Evolutionary conservation across 352 stramenopile species (phyloP).

Genomic region (Phytophthora crassamura): DNA sequence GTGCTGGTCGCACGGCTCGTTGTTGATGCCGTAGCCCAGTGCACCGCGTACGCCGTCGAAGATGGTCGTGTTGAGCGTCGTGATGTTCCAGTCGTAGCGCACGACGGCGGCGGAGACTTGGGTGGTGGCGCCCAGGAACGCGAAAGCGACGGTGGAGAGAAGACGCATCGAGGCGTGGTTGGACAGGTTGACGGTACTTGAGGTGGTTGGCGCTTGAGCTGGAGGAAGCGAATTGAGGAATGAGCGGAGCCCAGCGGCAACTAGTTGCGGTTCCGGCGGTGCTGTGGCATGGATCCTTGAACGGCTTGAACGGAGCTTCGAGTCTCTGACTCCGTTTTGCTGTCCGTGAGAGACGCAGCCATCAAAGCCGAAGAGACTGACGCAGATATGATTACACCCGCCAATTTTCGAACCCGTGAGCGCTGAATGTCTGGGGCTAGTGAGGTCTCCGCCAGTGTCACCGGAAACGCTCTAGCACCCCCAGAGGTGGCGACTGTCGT

Average conservation of each 20-base stretch:
- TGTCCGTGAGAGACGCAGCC: slow-evolving; percentile 23
- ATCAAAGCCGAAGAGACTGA: slow-evolving; percentile 16
- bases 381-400: slow-evolving; percentile 2
- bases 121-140: slow-evolving; percentile 14
- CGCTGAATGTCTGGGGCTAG: slow-evolving; percentile 15
- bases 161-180: slow-evolving; percentile 21
- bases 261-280: no score
- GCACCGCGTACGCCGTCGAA: slow-evolving; percentile 36
- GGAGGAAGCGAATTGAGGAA: slow-evolving; percentile 38
- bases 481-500: slow-evolving; percentile 1
- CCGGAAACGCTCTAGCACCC: neutral
- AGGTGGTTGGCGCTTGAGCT: slow-evolving; percentile 13
- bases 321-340: slow-evolving; percentile 12
- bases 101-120: slow-evolving; percentile 31
- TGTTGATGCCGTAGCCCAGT: slow-evolving; percentile 47
- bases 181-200: slow-evolving; percentile 1
- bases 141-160: slow-evolving; percentile 18
- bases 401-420: slow-evolving; percentile 14
- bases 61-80: slow-evolving; percentile 40
- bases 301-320: slow-evolving; percentile 1
- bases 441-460: neutral
- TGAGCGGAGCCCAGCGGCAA: slow-evolving; percentile 12
- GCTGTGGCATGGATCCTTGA: neutral
- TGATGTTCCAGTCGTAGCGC: slow-evolving; percentile 48
- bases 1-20: slow-evolving; percentile 29